These are phyloP conservation scores for Triticum dicoccoides DNA, from an alignment of 176 grass and related monocot genomes.

Conservation along the genomic window DNA sequence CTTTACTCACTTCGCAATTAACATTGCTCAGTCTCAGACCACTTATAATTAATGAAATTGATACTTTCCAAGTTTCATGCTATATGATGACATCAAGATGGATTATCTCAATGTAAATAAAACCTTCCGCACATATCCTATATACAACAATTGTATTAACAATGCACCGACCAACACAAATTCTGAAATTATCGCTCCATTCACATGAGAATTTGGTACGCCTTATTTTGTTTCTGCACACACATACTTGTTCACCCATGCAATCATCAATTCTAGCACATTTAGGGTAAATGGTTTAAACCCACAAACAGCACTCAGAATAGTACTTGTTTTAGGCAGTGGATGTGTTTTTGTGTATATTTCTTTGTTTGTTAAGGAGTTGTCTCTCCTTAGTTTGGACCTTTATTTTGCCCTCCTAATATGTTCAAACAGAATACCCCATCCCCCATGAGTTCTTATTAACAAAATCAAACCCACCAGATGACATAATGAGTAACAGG, in stretches of 20 bases:
- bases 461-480: not conserved
- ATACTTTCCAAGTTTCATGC: not conserved
- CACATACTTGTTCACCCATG: not conserved
- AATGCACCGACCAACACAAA: not conserved
- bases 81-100: not conserved
- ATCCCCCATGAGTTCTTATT: not conserved
- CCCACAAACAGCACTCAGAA: not conserved
- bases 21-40: not conserved
- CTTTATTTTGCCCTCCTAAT: not conserved
- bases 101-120: not conserved
- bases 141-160: not conserved
- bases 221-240: too few relatives aligned
- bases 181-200: not conserved
- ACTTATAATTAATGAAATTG: not conserved
- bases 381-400: not conserved
- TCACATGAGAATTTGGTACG: not conserved
- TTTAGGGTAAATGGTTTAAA: not conserved
- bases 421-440: not conserved
- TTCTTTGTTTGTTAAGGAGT: not conserved
- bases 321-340: not conserved
- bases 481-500: not conserved
- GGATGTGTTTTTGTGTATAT: not conserved
- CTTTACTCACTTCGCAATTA: not conserved
- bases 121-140: not conserved
- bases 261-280: slow-evolving; percentile 2